Conservation (phyloP, 2,329 filamentous ascomycete genomes). For the Ascosphaera aggregata region DNA sequence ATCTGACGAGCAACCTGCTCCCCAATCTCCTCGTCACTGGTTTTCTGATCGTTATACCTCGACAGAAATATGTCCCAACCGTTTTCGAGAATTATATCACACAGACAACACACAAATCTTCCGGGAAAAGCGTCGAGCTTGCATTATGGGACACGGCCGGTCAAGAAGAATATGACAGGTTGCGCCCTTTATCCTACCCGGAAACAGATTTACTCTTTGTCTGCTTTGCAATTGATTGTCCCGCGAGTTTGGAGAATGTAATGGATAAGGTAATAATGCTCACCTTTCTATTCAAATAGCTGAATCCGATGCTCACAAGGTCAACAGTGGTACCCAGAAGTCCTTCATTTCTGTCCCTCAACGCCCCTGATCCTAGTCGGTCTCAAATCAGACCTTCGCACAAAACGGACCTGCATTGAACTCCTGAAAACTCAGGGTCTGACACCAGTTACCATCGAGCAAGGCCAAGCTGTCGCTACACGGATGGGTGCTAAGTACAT, state of each 20-base stretch:
- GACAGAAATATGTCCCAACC: slow-evolving; percentile 95
- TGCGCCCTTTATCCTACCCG: slow-evolving; percentile 88
- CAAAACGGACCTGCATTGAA: slow-evolving; percentile 92
- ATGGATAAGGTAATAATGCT: slow-evolving; percentile 64
- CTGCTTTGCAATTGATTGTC: slow-evolving; percentile 97
- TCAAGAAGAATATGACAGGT: slow-evolving; percentile 93
- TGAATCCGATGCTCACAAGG: slow-evolving; percentile 3
- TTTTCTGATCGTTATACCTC: slow-evolving; percentile 1
- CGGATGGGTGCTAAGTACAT: slow-evolving; percentile 94
- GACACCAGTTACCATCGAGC: slow-evolving; percentile 78
- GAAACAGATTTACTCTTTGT: slow-evolving; percentile 97
- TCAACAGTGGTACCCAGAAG: slow-evolving; percentile 92
- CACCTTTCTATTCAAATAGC: not conserved
- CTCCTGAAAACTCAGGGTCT: slow-evolving; percentile 95
- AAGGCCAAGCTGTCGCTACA: slow-evolving; percentile 65
- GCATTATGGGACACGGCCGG: slow-evolving; percentile 97
- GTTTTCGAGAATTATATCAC: slow-evolving; percentile 99
- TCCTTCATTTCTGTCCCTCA: slow-evolving; percentile 95
- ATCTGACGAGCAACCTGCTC: slow-evolving; percentile 1
- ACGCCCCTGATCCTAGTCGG: slow-evolving; percentile 89
- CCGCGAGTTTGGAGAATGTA: slow-evolving; percentile 93
- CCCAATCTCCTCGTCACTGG: not conserved
- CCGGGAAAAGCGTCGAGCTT: slow-evolving; percentile 86
- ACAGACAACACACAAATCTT: slow-evolving; percentile 67
- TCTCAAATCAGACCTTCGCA: slow-evolving; percentile 87